Percentiles rank a stretch among this genome's conserved stretches.
Evolutionary conservation across 148 eudicot species (phyloP).

Genomic region (Persicaria maculosa): DNA sequence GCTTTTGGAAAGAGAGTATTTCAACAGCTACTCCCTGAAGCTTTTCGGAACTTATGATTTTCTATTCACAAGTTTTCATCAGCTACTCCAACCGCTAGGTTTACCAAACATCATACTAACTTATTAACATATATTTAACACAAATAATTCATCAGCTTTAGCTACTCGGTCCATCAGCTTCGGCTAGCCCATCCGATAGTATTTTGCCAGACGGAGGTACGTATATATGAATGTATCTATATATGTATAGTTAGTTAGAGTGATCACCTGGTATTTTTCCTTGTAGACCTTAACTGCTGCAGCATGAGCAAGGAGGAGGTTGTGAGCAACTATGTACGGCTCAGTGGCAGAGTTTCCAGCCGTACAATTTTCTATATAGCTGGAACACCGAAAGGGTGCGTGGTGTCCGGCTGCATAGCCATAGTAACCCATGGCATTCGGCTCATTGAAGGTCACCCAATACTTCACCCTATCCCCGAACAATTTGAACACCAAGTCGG

Average conservation of each 20-base stretch:
- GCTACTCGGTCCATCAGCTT: too few species aligned
- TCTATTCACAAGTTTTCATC: too few species aligned
- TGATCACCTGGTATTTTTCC: constrained; percentile 4
- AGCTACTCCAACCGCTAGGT: too few species aligned
- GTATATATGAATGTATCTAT: not conserved
- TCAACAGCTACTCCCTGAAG: too few species aligned
- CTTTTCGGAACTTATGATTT: too few species aligned
- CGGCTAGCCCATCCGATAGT: too few species aligned
- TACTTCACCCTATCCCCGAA: constrained; percentile 10
- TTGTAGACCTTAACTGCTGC: not conserved
- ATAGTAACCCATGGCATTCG: not conserved
- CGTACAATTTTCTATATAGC: constrained; percentile 2
- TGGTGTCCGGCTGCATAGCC: not conserved
- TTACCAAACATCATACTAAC: too few species aligned
- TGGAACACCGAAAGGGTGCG: constrained; percentile 12
- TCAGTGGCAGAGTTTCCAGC: constrained; percentile 11
- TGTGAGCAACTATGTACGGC: constrained; percentile 14
- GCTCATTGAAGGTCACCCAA: constrained; percentile 15
- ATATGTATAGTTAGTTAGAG: not conserved
- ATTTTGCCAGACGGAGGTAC: too few species aligned
- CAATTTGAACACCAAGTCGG: constrained; percentile 6
- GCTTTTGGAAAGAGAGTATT: too few species aligned
- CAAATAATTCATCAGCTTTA: too few species aligned
- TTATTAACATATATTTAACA: too few species aligned
- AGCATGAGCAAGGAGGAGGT: constrained; percentile 11